A percentile compares a stretch with the other conserved stretches of the same genome.
Evolutionary conservation across 2,329 filamentous ascomycete species (phyloP).

Genomic region (Beauveria scarabaeidicola): DNA sequence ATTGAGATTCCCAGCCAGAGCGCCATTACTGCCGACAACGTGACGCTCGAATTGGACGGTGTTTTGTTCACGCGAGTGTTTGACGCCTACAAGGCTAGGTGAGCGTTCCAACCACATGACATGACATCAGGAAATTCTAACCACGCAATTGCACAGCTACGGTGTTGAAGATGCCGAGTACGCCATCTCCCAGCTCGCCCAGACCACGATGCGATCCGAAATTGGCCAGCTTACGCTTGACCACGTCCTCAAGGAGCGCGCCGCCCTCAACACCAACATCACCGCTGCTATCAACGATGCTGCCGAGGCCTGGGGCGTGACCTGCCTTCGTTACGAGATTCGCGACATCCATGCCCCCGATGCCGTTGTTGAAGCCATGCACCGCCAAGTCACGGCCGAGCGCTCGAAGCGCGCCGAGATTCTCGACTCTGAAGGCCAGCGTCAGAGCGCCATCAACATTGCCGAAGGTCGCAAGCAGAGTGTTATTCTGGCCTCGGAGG

Average conservation of each 20-base stretch:
- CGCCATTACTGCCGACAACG: slow-evolving; percentile 97
- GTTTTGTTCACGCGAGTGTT: slow-evolving; percentile 94
- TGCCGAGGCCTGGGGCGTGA: slow-evolving; percentile 92
- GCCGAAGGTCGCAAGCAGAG: slow-evolving; percentile 96
- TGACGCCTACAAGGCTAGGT: slow-evolving; percentile 97
- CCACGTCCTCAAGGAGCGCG: slow-evolving; percentile 94
- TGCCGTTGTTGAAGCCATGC: slow-evolving; percentile 94
- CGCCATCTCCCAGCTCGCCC: slow-evolving; percentile 92
- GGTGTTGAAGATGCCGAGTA: slow-evolving; percentile 98
- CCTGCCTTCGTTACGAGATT: slow-evolving; percentile 95
- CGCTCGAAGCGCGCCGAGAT: slow-evolving; percentile 97
- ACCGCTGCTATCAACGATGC: slow-evolving; percentile 98
- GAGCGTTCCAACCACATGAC: slow-evolving; percentile 18
- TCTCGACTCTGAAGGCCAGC: slow-evolving; percentile 90
- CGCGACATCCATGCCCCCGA: slow-evolving; percentile 94
- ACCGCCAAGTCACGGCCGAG: slow-evolving; percentile 94
- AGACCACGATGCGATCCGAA: slow-evolving; percentile 98
- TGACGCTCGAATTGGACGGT: slow-evolving; percentile 91
- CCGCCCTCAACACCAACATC: slow-evolving; percentile 93
- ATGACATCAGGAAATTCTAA: neutral
- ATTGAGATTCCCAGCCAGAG: slow-evolving; percentile 97
- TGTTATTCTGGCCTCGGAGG: slow-evolving; percentile 92
- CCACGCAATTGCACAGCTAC: slow-evolving; percentile 53
- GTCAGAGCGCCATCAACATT: slow-evolving; percentile 97
- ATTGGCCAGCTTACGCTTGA: slow-evolving; percentile 95